Evolutionary conservation across 2,329 filamentous ascomycete species (phyloP).

Genomic region (Neophaeococcomyces aloes): DNA sequence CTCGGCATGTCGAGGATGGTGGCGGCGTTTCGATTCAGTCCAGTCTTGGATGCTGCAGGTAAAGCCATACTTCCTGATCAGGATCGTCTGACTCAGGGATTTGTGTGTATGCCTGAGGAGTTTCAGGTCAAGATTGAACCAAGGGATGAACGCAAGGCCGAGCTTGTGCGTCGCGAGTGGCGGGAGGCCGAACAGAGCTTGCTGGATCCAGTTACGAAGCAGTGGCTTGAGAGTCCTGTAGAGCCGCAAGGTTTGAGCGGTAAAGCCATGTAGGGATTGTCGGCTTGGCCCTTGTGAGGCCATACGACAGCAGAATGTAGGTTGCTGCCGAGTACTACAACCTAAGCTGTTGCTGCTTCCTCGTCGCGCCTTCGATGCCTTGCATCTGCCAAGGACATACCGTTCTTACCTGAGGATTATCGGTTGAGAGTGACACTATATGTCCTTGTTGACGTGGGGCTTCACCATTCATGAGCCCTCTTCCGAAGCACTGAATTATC

Average conservation of each 20-base stretch:
- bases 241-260: neutral
- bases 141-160: conserved; percentile 25
- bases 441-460: too few relatives aligned
- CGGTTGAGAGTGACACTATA: too few relatives aligned
- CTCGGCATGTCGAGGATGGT: conserved; percentile 23
- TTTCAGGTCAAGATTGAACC: conserved; percentile 30
- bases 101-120: conserved; percentile 36
- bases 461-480: too few relatives aligned
- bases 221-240: conserved; percentile 7
- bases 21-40: conserved; percentile 25
- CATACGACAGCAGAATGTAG: too few relatives aligned
- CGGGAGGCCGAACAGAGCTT: conserved; percentile 7
- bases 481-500: too few relatives aligned
- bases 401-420: too few relatives aligned
- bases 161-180: conserved; percentile 13
- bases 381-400: too few relatives aligned
- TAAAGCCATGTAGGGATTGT: neutral
- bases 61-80: conserved; percentile 30
- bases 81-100: conserved; percentile 33
- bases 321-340: too few relatives aligned
- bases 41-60: conserved; percentile 21
- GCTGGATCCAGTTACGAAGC: conserved; percentile 11
- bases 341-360: too few relatives aligned
- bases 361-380: too few relatives aligned
- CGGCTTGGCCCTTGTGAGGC: too few relatives aligned